Evolutionary conservation across 768 basidiomycete genomes (phyloP), one percentile per base, ranked within the genome.

Genomic region (Tulasnella sp.): DNA sequence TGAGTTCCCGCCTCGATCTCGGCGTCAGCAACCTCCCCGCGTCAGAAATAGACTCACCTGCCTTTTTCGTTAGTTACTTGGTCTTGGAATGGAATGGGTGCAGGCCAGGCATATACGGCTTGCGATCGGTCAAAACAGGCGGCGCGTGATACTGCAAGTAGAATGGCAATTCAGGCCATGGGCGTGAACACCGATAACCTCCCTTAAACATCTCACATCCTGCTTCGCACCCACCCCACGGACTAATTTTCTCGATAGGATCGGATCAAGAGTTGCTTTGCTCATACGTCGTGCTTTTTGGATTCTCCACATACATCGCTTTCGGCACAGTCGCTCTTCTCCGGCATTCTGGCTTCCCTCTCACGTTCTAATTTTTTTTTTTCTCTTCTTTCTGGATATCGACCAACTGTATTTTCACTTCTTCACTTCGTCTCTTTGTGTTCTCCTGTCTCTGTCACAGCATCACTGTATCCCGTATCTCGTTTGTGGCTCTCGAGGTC

Each of bases 81-180:
- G 19, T 44, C 55, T 15, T n/a, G 1, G 4, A 56, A n/a, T 29
- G 55, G 55, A n/a, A 21, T 24, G 3, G 38, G 55, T 26, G 1
- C 44, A 9, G 55, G 55, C 23, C 34, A 38, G 34, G 8, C 23
- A 5, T 43, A 44, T 26, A 56, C 55, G 7, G 55, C 55, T 47
- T 1, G 1, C 15, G 55, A 38, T 4, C 34, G 21, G 27, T 24
- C 19, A 11, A 43, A 47, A 43, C 55, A 56, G 21, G 55, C 42
- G 11, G 55, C 55, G 27, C 55, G 55, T 3, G 55, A 56, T 30
- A 43, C 15, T 26, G 55, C 55, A 3, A 56, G 55, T 27, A 13
- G 15, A 1, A 13, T 11, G 26, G 55, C 55, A 4, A n/a, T 56
- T n/a, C 0, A 29, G 0, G 55, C 55, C 30, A 23, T 56, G 23